phyloP scores from a whole-genome alignment of 2,329 filamentous ascomycete genomes.

The Fusarium sp. region DNA sequence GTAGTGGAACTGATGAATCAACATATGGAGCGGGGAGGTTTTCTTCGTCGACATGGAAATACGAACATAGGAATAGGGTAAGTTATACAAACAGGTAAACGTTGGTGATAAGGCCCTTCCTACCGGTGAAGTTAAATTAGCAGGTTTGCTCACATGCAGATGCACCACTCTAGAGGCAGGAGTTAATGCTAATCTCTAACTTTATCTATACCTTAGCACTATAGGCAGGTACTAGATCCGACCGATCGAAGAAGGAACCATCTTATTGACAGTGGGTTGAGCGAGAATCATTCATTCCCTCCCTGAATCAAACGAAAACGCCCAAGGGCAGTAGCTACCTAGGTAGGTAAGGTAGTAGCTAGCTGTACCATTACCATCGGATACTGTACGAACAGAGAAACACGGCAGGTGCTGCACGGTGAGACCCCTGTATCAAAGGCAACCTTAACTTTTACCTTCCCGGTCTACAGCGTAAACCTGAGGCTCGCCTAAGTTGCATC shows the following conservation, averaged over 20 bases:
- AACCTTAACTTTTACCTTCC: constrained; percentile 30
- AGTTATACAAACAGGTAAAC: background rate
- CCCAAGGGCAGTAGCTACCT: background rate
- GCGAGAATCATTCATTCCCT: background rate
- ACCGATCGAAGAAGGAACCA: background rate
- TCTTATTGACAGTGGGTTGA: background rate
- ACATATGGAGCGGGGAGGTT: background rate
- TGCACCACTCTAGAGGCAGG: constrained; percentile 3
- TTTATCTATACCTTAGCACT: constrained; percentile 25
- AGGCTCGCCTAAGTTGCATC: constrained; percentile 35
- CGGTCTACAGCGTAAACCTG: constrained; percentile 22
- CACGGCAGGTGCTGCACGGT: background rate
- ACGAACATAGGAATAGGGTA: background rate
- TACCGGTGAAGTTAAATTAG: background rate
- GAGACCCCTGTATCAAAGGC: constrained; percentile 23
- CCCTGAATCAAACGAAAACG: background rate
- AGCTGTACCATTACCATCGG: too few species aligned
- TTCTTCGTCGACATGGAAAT: background rate
- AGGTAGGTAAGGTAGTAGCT: too few species aligned
- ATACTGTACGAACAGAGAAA: background rate
- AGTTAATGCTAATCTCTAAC: constrained; percentile 23
- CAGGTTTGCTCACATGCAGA: background rate
- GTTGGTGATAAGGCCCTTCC: background rate
- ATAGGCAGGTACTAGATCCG: background rate
- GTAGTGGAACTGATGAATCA: constrained; percentile 9